These are phyloP conservation scores for Cercospora beticola DNA, from an alignment of 2,329 filamentous ascomycete species.

Conservation along the genomic window DNA sequence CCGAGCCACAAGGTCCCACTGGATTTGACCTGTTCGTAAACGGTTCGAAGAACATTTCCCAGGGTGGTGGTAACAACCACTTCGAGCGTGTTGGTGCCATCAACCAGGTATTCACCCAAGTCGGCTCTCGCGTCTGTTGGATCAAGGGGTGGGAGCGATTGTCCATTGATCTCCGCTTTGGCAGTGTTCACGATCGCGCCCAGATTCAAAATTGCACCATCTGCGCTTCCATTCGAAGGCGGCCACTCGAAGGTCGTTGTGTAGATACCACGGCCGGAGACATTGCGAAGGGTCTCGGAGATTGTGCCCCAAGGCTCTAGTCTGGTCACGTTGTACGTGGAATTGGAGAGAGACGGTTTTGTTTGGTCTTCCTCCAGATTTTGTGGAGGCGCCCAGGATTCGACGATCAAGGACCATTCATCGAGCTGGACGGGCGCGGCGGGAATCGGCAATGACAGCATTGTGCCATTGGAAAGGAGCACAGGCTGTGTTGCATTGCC, in stretches of 20 bases:
- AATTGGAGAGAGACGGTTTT: constrained; percentile 30
- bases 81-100: constrained; percentile 33
- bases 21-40: constrained; percentile 15
- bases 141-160: constrained; percentile 36
- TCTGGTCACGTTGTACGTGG: constrained; percentile 34
- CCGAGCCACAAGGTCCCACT: constrained; percentile 22
- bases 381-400: constrained; percentile 43
- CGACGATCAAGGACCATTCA: constrained; percentile 41
- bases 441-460: constrained; percentile 21
- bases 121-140: constrained; percentile 30
- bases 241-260: constrained; percentile 36
- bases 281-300: constrained; percentile 31
- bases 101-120: constrained; percentile 27
- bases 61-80: constrained; percentile 38
- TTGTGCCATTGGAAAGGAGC: constrained; percentile 21
- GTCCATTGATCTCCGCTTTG: constrained; percentile 35
- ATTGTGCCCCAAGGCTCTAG: constrained; percentile 42
- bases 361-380: constrained; percentile 32
- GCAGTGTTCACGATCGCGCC: constrained; percentile 35
- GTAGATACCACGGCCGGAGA: constrained; percentile 41
- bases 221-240: constrained; percentile 9
- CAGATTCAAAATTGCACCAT: constrained; percentile 34
- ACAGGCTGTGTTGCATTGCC: constrained; percentile 10
- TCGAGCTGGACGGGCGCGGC: constrained; percentile 25
- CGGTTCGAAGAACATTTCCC: constrained; percentile 31